A percentile compares a stretch with the other conserved stretches of the same genome.
These are phyloP conservation scores for Phialemonium atrogriseum DNA, from an alignment of 2,329 filamentous ascomycete species.

Conservation along the genomic window DNA sequence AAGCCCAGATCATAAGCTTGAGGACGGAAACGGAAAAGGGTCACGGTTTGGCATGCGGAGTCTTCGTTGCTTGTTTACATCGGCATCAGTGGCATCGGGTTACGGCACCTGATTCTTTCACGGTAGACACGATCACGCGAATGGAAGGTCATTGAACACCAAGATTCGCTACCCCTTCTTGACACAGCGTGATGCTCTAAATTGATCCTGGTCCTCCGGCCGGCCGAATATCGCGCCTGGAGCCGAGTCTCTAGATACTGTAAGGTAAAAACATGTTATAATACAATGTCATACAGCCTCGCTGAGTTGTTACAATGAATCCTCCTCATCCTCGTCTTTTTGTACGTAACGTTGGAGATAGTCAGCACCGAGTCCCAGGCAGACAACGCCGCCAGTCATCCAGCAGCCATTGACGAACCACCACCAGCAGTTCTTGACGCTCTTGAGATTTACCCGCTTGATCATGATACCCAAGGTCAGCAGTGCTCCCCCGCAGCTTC, in stretches of 20 bases:
- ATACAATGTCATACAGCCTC: too few relatives aligned
- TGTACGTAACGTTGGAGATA: constrained; percentile 45
- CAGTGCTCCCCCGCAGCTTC: constrained; percentile 57
- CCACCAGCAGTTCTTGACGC: constrained; percentile 64
- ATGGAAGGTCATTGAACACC: constrained; percentile 17
- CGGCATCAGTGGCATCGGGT: constrained; percentile 18
- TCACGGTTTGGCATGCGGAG: constrained; percentile 19
- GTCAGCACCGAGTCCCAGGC: constrained; percentile 48
- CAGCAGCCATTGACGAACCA: constrained; percentile 67
- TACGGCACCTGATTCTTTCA: constrained; percentile 15
- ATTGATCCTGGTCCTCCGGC: too few relatives aligned
- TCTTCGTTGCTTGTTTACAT: constrained; percentile 20
- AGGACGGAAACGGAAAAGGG: constrained; percentile 13
- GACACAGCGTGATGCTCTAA: too few relatives aligned
- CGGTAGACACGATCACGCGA: constrained; percentile 20
- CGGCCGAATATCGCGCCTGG: too few relatives aligned
- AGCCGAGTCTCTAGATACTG: too few relatives aligned
- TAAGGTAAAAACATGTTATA: too few relatives aligned
- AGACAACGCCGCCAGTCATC: constrained; percentile 58
- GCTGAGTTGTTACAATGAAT: too few relatives aligned
- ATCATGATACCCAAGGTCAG: constrained; percentile 59
- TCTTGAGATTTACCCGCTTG: constrained; percentile 55
- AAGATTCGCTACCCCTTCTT: too few relatives aligned
- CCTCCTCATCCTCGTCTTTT: constrained; percentile 15
- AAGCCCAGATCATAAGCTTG: constrained; percentile 75